These are phyloP conservation scores for Acaromyces ingoldii DNA, from an alignment of 1,284 basidiomycete genomes.

Conservation along the genomic window DNA sequence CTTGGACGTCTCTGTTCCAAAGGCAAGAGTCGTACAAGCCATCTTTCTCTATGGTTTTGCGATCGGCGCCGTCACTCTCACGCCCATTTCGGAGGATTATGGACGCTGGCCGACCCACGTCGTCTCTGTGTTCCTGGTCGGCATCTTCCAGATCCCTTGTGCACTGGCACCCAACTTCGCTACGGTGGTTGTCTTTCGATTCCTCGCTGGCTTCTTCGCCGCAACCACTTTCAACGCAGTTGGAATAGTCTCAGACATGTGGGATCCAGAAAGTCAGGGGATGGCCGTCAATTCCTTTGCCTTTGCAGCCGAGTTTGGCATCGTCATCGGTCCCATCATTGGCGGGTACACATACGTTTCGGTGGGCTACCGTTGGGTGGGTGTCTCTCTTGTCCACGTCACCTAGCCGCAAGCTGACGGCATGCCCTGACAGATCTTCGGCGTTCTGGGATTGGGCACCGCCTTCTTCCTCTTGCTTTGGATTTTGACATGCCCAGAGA, in stretches of 20 bases:
- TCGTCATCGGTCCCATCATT: slow-evolving; percentile 25
- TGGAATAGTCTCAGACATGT: slow-evolving; percentile 34
- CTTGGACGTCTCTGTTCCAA: slow-evolving; percentile 4
- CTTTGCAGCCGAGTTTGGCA: slow-evolving; percentile 28
- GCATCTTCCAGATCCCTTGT: slow-evolving; percentile 23
- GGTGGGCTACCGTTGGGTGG: slow-evolving; percentile 36
- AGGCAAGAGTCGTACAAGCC: slow-evolving; percentile 13
- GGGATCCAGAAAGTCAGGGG: slow-evolving; percentile 30
- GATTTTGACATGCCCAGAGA: slow-evolving; percentile 34
- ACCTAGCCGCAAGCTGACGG: too few species aligned
- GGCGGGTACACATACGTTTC: slow-evolving; percentile 23
- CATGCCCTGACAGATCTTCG: too few species aligned
- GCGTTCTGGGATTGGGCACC: slow-evolving; percentile 27
- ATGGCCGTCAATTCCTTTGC: slow-evolving; percentile 39
- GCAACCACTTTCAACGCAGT: slow-evolving; percentile 36
- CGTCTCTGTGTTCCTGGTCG: slow-evolving; percentile 13
- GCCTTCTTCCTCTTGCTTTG: slow-evolving; percentile 20
- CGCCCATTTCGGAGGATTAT: slow-evolving; percentile 36
- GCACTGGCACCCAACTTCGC: slow-evolving; percentile 29
- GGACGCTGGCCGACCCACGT: slow-evolving; percentile 27
- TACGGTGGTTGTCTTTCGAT: slow-evolving; percentile 29
- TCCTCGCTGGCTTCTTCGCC: slow-evolving; percentile 33
- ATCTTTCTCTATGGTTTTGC: slow-evolving; percentile 37
- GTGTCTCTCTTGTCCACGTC: too few species aligned
- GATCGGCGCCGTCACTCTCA: slow-evolving; percentile 19